Evolutionary conservation across 1,284 basidiomycete species (phyloP), one percentile per base, ranked within the genome.

Genomic region (Boletus mariae): DNA sequence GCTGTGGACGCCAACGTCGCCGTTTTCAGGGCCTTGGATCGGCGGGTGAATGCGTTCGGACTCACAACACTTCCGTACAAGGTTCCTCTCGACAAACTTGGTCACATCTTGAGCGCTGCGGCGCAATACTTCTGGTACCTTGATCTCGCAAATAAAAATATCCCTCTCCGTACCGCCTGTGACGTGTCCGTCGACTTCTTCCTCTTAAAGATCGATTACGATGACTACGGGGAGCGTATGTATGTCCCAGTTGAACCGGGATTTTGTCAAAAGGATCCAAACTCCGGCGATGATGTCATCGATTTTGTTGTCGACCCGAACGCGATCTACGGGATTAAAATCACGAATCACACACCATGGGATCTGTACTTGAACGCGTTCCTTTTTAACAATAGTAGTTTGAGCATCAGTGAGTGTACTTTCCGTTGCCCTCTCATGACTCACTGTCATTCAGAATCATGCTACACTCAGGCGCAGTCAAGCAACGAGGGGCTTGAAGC

Each of bases 101-200:
- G 25, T 23, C 46, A 46, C 1, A 15, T 38, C 23, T 35, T 62
- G 38, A n/a, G 17, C 12, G 45, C 54, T 11, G 59, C 61, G 3
- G 45, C 61, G 10, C 59, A 61, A 6, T 63, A 57, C 28, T 60
- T 61, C 17, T 65, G 63, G 63, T 65, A 55, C 35, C 61, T 66
- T 5, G 52, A 50, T 38, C 53, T 64, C 43, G 17, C 34, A 5
- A 62, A 55, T 37, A 23, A 43, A 23, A 26, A 44, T 2, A 32
- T 12, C 4, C 25, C 2, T 15, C n/a, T 41, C 10, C 25, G 15
- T 17, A 43, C 46, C 17, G 41, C 15, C 10, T 8, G 17, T 17
- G 44, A 31, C 2, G 49, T 63, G 5, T 8, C 20, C 0, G 42
- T 63, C 35, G 44, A 64, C 29, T 62, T 64, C 40, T 66, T 55